Evolutionary conservation across 305 asterid species (phyloP).

Genomic region (Fraxinus sp.): DNA sequence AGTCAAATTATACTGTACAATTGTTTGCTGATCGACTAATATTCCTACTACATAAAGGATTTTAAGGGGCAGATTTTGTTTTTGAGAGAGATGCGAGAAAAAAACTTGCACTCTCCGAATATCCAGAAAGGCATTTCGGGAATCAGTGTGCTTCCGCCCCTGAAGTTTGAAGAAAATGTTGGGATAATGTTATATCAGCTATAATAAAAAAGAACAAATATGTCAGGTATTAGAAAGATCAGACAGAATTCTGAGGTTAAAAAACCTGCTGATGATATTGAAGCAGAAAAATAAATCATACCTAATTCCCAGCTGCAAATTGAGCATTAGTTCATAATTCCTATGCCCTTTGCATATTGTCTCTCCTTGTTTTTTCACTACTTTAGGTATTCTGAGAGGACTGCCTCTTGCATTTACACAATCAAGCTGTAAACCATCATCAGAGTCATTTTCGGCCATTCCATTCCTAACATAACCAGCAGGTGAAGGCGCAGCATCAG

Average conservation of each 20-base stretch:
- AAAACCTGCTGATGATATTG: not conserved
- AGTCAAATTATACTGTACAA: not conserved
- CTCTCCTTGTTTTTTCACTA: constrained; percentile 79
- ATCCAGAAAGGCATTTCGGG: not conserved
- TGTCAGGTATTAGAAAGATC: not conserved
- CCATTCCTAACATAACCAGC: constrained; percentile 28
- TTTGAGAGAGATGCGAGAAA: not conserved
- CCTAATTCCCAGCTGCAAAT: constrained; percentile 91
- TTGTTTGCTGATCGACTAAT: not conserved
- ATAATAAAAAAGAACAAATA: not conserved
- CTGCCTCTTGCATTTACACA: constrained; percentile 33
- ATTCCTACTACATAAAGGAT: not conserved
- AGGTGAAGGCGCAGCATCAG: constrained; percentile 54
- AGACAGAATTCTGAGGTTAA: not conserved
- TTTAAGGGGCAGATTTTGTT: not conserved
- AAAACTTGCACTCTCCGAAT: not conserved
- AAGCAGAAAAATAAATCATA: constrained; percentile 16
- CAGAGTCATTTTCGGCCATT: constrained; percentile 8
- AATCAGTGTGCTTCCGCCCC: not conserved
- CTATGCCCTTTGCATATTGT: constrained; percentile 82
- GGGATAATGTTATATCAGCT: not conserved
- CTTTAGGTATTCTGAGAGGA: constrained; percentile 65
- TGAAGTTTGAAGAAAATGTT: not conserved
- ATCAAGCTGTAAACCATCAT: constrained; percentile 17
- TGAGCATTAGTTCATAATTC: constrained; percentile 81